A percentile compares a stretch with the other conserved stretches of the same genome.
These are phyloP conservation scores for Gryganskiella cystojenkinii DNA, from an alignment of 192 early-diverging fungal genomes.

Conservation along the genomic window DNA sequence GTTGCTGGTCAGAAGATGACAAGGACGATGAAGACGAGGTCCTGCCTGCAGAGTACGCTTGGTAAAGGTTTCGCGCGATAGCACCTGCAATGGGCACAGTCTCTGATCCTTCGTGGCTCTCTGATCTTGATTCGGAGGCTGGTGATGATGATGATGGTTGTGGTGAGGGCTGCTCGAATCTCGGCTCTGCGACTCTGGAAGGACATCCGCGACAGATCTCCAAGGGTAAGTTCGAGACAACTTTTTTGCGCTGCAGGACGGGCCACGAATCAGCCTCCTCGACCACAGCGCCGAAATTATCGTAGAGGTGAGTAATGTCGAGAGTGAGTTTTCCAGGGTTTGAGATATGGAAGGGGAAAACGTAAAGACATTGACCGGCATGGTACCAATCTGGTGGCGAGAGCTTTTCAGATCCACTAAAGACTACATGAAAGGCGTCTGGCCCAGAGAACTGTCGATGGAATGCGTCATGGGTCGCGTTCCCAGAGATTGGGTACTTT, in stretches of 20 bases:
- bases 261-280: slow-evolving; percentile 30
- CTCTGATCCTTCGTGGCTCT: neutral
- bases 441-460: slow-evolving; percentile 44
- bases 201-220: slow-evolving; percentile 33
- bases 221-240: slow-evolving; percentile 23
- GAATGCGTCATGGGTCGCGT: slow-evolving; percentile 39
- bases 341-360: slow-evolving; percentile 47
- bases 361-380: slow-evolving; percentile 36
- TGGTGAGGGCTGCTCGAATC: slow-evolving; percentile 1
- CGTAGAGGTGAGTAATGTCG: slow-evolving; percentile 36
- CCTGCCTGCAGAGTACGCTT: neutral
- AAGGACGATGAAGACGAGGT: too few species aligned
- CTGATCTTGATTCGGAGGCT: neutral
- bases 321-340: slow-evolving; percentile 36
- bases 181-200: slow-evolving; percentile 11
- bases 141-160: too few species aligned
- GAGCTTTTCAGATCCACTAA: slow-evolving; percentile 34
- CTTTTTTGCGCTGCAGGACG: neutral
- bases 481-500: slow-evolving; percentile 27
- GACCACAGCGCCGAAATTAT: slow-evolving; percentile 29
- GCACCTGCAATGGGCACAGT: neutral
- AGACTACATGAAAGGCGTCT: slow-evolving; percentile 48
- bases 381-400: slow-evolving; percentile 42
- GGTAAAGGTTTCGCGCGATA: slow-evolving; percentile 2
- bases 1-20: neutral